Conservation (phyloP, 352 stramenopile genomes). For the Globisporangium cederbergense region DNA sequence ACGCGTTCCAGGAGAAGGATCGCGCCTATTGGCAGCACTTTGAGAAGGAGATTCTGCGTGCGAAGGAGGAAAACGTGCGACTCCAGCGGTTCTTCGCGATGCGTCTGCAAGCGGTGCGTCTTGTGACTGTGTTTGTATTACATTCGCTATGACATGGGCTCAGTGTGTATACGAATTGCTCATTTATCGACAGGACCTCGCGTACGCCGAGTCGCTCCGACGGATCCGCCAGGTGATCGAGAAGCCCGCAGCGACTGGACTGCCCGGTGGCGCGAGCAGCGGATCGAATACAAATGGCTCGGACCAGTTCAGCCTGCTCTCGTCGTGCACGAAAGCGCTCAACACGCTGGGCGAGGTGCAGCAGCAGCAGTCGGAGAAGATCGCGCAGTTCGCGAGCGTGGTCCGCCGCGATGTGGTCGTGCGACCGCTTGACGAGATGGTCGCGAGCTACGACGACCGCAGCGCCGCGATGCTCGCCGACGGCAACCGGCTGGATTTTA, state of each 20-base stretch:
- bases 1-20: constrained; percentile 63
- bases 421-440: constrained; percentile 75
- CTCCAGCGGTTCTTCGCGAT: constrained; percentile 69
- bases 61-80: constrained; percentile 57
- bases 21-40: constrained; percentile 78
- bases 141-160: background rate
- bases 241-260: constrained; percentile 11
- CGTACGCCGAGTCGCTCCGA: constrained; percentile 67
- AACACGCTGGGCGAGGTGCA: constrained; percentile 65
- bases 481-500: constrained; percentile 45
- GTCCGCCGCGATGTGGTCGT: constrained; percentile 67
- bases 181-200: constrained; percentile 41
- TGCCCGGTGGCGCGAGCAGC: background rate
- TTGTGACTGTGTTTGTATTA: background rate
- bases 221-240: constrained; percentile 63
- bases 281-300: background rate
- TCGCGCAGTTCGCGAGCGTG: constrained; percentile 68
- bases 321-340: constrained; percentile 58
- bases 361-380: constrained; percentile 74
- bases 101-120: constrained; percentile 50
- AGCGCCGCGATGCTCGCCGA: constrained; percentile 47
- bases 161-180: background rate
- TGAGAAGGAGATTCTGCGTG: constrained; percentile 65
- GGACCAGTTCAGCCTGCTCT: constrained; percentile 21
- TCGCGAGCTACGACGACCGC: constrained; percentile 55